phyloP scores from a whole-genome alignment of 139 green algal species.

The Bryopsis sp. region DNA sequence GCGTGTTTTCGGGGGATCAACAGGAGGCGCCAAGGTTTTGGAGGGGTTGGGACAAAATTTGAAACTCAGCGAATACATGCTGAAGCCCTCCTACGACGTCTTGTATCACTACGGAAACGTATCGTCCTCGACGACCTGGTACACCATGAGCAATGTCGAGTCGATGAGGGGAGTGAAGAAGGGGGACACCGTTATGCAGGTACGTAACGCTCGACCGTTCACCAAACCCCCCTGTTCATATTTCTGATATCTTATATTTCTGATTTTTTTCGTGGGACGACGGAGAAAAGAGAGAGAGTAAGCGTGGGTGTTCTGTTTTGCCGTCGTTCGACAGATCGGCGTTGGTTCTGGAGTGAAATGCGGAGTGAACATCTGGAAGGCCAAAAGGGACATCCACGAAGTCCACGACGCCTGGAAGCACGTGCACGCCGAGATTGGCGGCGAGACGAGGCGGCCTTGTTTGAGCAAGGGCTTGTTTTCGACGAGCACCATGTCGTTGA shows the following conservation, averaged over 20 bases:
- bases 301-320: too few relatives aligned
- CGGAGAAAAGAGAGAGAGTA: too few relatives aligned
- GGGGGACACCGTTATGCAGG: constrained; percentile 36
- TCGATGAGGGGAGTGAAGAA: constrained; percentile 31
- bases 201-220: too few relatives aligned
- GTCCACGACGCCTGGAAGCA: constrained; percentile 30
- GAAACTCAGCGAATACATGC: constrained; percentile 8
- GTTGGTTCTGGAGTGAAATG: constrained; percentile 32
- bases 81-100: constrained; percentile 12
- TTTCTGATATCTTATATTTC: too few relatives aligned
- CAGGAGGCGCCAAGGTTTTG: constrained; percentile 52
- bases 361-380: constrained; percentile 28
- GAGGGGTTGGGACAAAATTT: constrained; percentile 49
- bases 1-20: background rate
- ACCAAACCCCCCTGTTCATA: too few relatives aligned
- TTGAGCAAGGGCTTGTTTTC: too few relatives aligned
- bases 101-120: constrained; percentile 36
- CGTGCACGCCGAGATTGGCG: constrained; percentile 9
- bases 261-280: too few relatives aligned
- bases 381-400: constrained; percentile 31
- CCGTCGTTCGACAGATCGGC: constrained; percentile 19
- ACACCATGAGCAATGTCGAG: constrained; percentile 49
- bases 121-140: constrained; percentile 44
- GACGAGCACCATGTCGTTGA: too few relatives aligned
- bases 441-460: background rate